Evolutionary conservation across 2,329 filamentous ascomycete species (phyloP).

Genomic region (Nemania abortiva): DNA sequence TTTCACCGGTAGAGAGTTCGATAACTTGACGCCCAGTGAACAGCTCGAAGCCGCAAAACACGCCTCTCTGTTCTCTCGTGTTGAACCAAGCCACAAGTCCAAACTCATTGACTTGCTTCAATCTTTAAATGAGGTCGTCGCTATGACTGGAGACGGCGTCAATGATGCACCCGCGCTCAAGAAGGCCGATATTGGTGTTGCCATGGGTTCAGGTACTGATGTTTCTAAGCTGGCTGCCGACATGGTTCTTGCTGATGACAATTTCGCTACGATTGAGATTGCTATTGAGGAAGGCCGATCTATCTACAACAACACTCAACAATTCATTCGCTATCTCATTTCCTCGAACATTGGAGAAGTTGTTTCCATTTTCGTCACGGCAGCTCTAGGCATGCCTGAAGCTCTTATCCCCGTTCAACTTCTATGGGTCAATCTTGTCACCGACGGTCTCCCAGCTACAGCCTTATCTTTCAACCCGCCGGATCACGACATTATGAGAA

Average conservation of each 20-base stretch:
- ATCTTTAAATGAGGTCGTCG: slow-evolving; percentile 91
- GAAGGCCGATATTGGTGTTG: slow-evolving; percentile 98
- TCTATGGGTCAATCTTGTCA: slow-evolving; percentile 98
- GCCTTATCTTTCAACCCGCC: slow-evolving; percentile 97
- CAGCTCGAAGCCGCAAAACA: slow-evolving; percentile 86
- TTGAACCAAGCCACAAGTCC: slow-evolving; percentile 97
- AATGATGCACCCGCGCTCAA: slow-evolving; percentile 98
- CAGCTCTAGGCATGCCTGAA: slow-evolving; percentile 96
- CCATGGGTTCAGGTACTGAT: slow-evolving; percentile 98
- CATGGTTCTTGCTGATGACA: slow-evolving; percentile 98
- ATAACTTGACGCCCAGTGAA: slow-evolving; percentile 81
- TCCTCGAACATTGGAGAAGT: slow-evolving; percentile 99
- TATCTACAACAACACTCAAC: slow-evolving; percentile 99
- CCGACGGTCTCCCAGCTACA: slow-evolving; percentile 94
- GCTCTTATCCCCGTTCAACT: slow-evolving; percentile 96
- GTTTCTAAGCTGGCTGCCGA: slow-evolving; percentile 96
- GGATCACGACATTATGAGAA: slow-evolving; percentile 98
- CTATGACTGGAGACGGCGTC: slow-evolving; percentile 99
- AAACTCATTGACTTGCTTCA: slow-evolving; percentile 97
- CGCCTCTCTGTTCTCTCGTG: slow-evolving; percentile 94
- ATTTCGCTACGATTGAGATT: slow-evolving; percentile 97
- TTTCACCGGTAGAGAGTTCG: slow-evolving; percentile 95
- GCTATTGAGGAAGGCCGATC: slow-evolving; percentile 97
- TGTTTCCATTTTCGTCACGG: slow-evolving; percentile 98
- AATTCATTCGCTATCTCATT: slow-evolving; percentile 99